These are phyloP conservation scores for Candida sp. DNA, from an alignment of 1,139 yeast genomes.

Conservation along the genomic window DNA sequence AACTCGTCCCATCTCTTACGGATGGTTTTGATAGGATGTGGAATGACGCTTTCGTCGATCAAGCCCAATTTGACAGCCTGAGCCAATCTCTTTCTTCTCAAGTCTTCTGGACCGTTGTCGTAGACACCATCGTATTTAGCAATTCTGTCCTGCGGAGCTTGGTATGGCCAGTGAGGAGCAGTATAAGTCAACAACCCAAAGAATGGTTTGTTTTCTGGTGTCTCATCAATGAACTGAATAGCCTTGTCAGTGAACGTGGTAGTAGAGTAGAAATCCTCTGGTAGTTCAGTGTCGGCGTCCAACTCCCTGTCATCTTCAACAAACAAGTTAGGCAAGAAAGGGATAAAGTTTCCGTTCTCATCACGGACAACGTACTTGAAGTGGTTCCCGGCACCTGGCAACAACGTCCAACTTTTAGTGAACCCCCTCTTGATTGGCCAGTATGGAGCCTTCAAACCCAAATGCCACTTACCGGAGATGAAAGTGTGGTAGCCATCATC, in stretches of 20 bases:
- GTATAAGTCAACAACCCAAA: constrained; percentile 58
- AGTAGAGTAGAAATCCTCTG: constrained; percentile 53
- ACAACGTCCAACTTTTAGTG: constrained; percentile 50
- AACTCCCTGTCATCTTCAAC: constrained; percentile 38
- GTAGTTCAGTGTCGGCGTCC: constrained; percentile 38
- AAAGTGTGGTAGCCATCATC: constrained; percentile 52
- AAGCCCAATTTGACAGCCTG: constrained; percentile 48
- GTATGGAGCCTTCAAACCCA: constrained; percentile 51
- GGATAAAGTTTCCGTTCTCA: constrained; percentile 22
- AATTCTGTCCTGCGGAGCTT: constrained; percentile 53
- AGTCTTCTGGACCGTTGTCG: constrained; percentile 50
- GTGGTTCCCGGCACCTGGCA: constrained; percentile 66
- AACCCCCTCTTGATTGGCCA: constrained; percentile 59
- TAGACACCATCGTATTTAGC: constrained; percentile 53
- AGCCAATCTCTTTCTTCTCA: constrained; percentile 41
- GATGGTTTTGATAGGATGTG: constrained; percentile 49
- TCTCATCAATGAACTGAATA: constrained; percentile 34
- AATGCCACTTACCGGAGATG: constrained; percentile 63
- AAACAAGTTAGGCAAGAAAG: constrained; percentile 38
- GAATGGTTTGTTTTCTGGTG: constrained; percentile 45
- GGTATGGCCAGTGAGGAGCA: constrained; percentile 69
- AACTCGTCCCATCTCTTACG: constrained; percentile 48
- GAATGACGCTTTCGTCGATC: constrained; percentile 43
- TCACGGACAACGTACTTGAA: constrained; percentile 50
- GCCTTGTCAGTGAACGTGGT: constrained; percentile 61